A percentile compares a stretch with the other conserved stretches of the same genome.
These are phyloP conservation scores for Paraleonurus japonicus DNA, from an alignment of 257 asterid genomes.

Conservation along the genomic window DNA sequence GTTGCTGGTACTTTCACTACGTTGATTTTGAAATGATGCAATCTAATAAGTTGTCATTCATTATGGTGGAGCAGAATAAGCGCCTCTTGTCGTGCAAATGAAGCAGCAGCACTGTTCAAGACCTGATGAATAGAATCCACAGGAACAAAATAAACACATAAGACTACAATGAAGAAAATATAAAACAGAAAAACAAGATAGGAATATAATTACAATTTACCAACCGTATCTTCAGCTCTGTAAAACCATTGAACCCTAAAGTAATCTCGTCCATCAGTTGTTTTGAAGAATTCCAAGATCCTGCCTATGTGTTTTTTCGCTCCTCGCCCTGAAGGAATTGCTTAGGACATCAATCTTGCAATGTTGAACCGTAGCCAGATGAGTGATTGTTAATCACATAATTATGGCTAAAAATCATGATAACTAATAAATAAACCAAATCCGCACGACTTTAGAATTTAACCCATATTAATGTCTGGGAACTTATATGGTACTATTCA, in stretches of 20 bases:
- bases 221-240: slow-evolving; percentile 89
- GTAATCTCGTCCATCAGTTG: slow-evolving; percentile 70
- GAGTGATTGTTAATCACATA: slow-evolving; percentile 47
- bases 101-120: slow-evolving; percentile 58
- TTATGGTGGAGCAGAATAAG: slow-evolving; percentile 67
- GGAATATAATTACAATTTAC: slow-evolving; percentile 25
- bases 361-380: slow-evolving; percentile 56
- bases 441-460: not conserved
- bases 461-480: not conserved
- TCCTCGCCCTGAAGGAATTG: slow-evolving; percentile 89
- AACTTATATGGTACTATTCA: not conserved
- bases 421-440: slow-evolving; percentile 22
- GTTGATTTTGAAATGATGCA: slow-evolving; percentile 78
- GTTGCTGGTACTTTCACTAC: slow-evolving; percentile 43
- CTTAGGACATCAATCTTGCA: slow-evolving; percentile 69
- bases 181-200: not conserved
- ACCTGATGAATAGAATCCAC: slow-evolving; percentile 45
- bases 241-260: slow-evolving; percentile 94
- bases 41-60: slow-evolving; percentile 75
- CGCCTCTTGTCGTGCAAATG: slow-evolving; percentile 72
- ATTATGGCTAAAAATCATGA: slow-evolving; percentile 34
- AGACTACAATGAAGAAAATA: not conserved
- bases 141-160: not conserved
- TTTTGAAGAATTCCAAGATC: slow-evolving; percentile 83
- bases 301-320: slow-evolving; percentile 60